Base-by-base conservation (phyloP, 768 basidiomycete genomes). In the Butyriboletus loyo region DNA sequence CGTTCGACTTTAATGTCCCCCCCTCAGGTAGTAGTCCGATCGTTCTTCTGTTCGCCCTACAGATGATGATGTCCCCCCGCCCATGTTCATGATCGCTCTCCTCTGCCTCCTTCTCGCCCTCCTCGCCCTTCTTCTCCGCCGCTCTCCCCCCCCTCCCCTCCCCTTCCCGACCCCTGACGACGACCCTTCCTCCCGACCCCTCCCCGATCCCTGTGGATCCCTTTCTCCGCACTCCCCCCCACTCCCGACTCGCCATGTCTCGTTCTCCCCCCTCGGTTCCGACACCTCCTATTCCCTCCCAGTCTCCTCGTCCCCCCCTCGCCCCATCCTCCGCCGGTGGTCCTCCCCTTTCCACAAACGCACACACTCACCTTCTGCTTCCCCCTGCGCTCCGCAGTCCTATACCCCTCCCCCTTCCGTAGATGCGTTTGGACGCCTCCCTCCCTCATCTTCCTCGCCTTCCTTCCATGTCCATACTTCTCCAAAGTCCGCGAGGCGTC, bases 211-310 rank as follows among this genome's bases (percentile, higher is more conserved):
- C 6, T 6, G 32, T 15, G 22, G 8, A n/a, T 46, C 36, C 0
- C 21, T 3, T 13, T 25, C 9, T 21, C 49, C 17, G 11, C 37
- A 37, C 19, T 7, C 32, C 2, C 35, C 5, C 3, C 30, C 21
- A 3, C 28, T 32, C 30, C 55, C 45, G n/a, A 32, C 55, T 2
- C 64, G 55, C 31, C 61, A 56, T 37, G 63, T 61, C 44, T 64
- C 60, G 6, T 60, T 59, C 7, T 42, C 56, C 32, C 34, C 51
- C 1, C 4, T 9, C 30, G 13, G 10, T 5, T 9, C 44, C 7
- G 9, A 32, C 31, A 2, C 41, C 1, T 34, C 34, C 9, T 10
- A 7, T 24, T 34, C 50, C 7, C 13, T 15, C 34, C 17, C 45
- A 1, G 0, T 10, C n/a, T 28, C 51, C 5, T 15, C 35, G 17